phyloP scores from a whole-genome alignment of 805 yeast species.

The Aciculoconidium aculeatum region DNA sequence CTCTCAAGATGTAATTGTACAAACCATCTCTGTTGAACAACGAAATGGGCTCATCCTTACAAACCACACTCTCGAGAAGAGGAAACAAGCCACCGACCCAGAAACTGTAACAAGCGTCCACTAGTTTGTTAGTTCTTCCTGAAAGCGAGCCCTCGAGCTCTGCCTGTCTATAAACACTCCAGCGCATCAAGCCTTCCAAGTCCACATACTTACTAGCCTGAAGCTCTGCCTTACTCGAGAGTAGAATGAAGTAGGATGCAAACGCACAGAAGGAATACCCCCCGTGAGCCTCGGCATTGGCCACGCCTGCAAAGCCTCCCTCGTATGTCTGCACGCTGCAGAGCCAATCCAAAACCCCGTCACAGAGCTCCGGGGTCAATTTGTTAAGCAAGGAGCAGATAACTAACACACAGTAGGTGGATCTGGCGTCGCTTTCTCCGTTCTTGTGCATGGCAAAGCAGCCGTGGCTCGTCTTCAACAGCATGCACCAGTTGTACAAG shows the following conservation, averaged over 20 bases:
- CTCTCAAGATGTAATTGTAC: conserved; percentile 59
- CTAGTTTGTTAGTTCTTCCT: conserved; percentile 89
- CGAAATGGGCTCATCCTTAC: conserved; percentile 5
- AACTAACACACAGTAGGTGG: conserved; percentile 81
- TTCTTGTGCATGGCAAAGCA: conserved; percentile 66
- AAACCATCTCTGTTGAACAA: conserved; percentile 53
- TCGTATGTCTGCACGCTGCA: conserved; percentile 78
- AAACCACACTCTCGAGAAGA: conserved; percentile 48
- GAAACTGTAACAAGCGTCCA: conserved; percentile 92
- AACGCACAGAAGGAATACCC: conserved; percentile 93
- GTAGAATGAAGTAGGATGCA: conserved; percentile 48
- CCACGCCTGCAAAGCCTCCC: conserved; percentile 90
- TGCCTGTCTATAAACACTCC: conserved; percentile 71
- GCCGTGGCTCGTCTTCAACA: conserved; percentile 63
- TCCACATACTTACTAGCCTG: conserved; percentile 18
- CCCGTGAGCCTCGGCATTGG: conserved; percentile 86
- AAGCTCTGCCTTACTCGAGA: conserved; percentile 28
- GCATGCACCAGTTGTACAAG: conserved; percentile 60
- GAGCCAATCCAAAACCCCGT: conserved; percentile 56
- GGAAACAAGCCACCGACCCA: conserved; percentile 87
- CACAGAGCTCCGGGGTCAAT: conserved; percentile 51
- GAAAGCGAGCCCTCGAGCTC: conserved; percentile 77
- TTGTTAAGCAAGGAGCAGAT: conserved; percentile 63
- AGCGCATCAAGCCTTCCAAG: conserved; percentile 46
- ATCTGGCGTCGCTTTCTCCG: conserved; percentile 84